Evolutionary conservation across 768 basidiomycete genomes (phyloP), one percentile per base, ranked within the genome.

Genomic region (Lactarius quietus): DNA sequence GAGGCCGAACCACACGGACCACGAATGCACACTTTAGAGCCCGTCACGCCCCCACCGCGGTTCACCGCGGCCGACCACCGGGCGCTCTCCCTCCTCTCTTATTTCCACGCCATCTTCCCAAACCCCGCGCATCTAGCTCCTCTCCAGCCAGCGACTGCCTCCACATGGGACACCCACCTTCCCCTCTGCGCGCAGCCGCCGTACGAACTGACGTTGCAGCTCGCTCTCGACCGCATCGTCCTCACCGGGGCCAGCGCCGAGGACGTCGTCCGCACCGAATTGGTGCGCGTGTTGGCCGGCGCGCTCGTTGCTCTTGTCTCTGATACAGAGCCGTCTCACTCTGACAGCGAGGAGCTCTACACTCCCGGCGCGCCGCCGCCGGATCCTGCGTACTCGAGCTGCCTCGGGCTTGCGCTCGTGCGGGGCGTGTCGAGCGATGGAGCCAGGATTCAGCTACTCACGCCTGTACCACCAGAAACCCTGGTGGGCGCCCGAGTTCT

Each of bases 361-460:
- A 77, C 72, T 0, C 92, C 87, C 70, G 81, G 80, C 0, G 74
- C 78, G 0, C 66, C 78, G 0, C 76, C 79, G 0, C 92, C 93
- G 0, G 75, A 82, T 1, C 88, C 92, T 0, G 70, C 78, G 0
- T 74, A 79, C 0, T 91, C 91, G 0, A 81, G 70, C 10, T 93
- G 92, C 67, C 76, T 86, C 29, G 95, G 94, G 1, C 78, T 96
- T 23, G 96, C 83, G 0, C 78, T 97, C 57, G 79, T 98, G 17
- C 87, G 95, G 78, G n/a, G 76, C 65, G 17, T 65, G 71, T 59
- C 48, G 43, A 31, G 57, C 41, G 61, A 62, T 18, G 61, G 48
- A 55, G 59, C 51, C 39, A 67, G 80, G 51, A 76, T 95, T 39
- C 93, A 96, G 38, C 69, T 97, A n/a, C 78, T 97, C 39, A 93